Conservation (phyloP, 1,139 yeast genomes). For the Saccharomyces uvarum region DNA sequence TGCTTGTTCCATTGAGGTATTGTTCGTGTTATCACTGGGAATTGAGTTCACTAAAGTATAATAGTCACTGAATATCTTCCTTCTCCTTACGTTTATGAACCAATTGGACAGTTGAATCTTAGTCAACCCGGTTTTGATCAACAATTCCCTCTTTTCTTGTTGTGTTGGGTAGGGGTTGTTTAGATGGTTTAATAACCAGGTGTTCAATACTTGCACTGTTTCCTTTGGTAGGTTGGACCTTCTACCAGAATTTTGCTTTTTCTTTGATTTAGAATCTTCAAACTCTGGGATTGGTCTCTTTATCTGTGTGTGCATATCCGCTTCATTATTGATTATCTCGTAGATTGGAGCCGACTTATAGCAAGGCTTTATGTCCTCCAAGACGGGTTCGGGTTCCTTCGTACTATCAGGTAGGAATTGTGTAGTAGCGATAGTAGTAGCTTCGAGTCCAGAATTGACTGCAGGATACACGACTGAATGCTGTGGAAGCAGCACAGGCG, state of each 20-base stretch:
- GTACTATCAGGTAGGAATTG: background rate
- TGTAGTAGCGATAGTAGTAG: background rate
- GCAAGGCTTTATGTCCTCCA: background rate
- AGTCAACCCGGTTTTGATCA: constrained; percentile 77
- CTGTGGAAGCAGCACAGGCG: background rate
- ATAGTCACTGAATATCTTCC: constrained; percentile 48
- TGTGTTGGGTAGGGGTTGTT: constrained; percentile 93
- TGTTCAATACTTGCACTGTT: constrained; percentile 71
- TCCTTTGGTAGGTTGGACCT: constrained; percentile 83
- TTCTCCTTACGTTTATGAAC: constrained; percentile 91
- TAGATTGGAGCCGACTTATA: background rate
- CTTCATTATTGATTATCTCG: background rate
- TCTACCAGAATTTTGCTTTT: constrained; percentile 6
- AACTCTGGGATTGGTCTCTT: background rate
- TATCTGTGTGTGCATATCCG: background rate
- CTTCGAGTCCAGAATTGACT: background rate
- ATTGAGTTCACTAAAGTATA: constrained; percentile 18
- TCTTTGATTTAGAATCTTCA: background rate
- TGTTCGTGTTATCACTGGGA: background rate
- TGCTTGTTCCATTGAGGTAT: constrained; percentile 15
- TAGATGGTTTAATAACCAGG: constrained; percentile 78
- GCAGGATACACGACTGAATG: background rate
- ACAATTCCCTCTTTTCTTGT: constrained; percentile 73
- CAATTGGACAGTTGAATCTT: constrained; percentile 89
- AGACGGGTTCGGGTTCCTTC: background rate